Conservation (phyloP, 768 basidiomycete species). For the Rhizopogon sp. region DNA sequence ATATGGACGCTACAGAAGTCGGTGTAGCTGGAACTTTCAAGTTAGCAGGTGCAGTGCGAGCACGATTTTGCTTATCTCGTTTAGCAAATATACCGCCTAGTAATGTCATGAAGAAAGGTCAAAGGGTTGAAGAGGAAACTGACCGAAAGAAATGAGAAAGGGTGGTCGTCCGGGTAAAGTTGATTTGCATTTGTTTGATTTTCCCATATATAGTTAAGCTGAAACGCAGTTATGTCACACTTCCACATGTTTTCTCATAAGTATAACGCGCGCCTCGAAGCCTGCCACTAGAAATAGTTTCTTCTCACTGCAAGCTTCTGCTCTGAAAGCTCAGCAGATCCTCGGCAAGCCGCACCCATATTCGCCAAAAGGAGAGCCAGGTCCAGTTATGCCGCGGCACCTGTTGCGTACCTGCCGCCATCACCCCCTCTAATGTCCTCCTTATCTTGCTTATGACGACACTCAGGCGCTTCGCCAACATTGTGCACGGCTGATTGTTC, state of each 20-base stretch:
- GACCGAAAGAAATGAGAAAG: too few relatives aligned
- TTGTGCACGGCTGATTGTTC: too few relatives aligned
- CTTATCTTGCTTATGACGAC: too few relatives aligned
- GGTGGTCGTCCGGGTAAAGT: too few relatives aligned
- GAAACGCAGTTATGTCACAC: too few relatives aligned
- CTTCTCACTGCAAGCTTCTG: too few relatives aligned
- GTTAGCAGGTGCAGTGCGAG: constrained; percentile 1
- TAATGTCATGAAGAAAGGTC: constrained; percentile 20
- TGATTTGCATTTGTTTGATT: constrained; percentile 1
- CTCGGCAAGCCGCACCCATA: background rate
- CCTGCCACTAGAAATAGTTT: too few relatives aligned
- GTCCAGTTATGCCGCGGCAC: background rate
- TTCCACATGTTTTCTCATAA: too few relatives aligned
- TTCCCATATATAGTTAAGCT: constrained; percentile 2
- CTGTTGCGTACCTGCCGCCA: too few relatives aligned
- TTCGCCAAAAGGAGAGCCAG: background rate
- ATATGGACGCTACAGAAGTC: constrained; percentile 10
- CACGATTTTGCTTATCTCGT: constrained; percentile 12
- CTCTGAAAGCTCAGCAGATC: background rate
- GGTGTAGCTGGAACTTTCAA: constrained; percentile 1
- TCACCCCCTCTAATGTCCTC: too few relatives aligned
- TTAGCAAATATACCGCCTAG: constrained; percentile 24
- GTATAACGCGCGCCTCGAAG: too few relatives aligned
- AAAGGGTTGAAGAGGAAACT: constrained; percentile 2
- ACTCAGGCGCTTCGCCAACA: too few relatives aligned